phyloP scores from a whole-genome alignment of 2,329 filamentous ascomycete species.

The Colletotrichum euphorbiae region DNA sequence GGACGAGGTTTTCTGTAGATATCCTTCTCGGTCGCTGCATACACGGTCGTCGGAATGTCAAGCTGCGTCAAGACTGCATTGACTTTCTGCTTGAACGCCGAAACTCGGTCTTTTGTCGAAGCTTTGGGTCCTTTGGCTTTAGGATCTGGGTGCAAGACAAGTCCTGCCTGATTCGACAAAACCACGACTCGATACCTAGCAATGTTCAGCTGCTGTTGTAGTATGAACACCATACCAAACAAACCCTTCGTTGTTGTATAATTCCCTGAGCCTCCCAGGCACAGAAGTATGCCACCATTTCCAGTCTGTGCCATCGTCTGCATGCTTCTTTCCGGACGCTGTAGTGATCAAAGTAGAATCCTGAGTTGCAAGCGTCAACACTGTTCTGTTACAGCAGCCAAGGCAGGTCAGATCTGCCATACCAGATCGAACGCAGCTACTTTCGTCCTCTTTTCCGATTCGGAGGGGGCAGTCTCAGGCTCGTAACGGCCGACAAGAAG shows the following conservation, averaged over 20 bases:
- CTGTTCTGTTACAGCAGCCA: not conserved
- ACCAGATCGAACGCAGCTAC: constrained; percentile 79
- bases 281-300: constrained; percentile 89
- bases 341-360: constrained; percentile 90
- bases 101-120: constrained; percentile 69
- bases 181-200: constrained; percentile 79
- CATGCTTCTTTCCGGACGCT: constrained; percentile 83
- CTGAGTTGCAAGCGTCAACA: constrained; percentile 52
- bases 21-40: constrained; percentile 88
- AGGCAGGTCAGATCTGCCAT: constrained; percentile 38
- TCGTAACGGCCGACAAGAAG: constrained; percentile 82
- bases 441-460: constrained; percentile 60
- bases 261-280: constrained; percentile 71
- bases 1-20: constrained; percentile 85
- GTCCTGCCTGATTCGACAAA: constrained; percentile 88
- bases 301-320: constrained; percentile 81
- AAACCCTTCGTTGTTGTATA: constrained; percentile 76
- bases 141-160: constrained; percentile 79
- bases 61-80: constrained; percentile 76
- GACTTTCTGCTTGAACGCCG: constrained; percentile 87
- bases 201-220: constrained; percentile 1
- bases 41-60: constrained; percentile 81
- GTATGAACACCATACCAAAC: constrained; percentile 22
- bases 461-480: constrained; percentile 53
- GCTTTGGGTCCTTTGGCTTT: constrained; percentile 74